Conservation (phyloP, 1,284 basidiomycete species). For the Pascua guehoae region DNA sequence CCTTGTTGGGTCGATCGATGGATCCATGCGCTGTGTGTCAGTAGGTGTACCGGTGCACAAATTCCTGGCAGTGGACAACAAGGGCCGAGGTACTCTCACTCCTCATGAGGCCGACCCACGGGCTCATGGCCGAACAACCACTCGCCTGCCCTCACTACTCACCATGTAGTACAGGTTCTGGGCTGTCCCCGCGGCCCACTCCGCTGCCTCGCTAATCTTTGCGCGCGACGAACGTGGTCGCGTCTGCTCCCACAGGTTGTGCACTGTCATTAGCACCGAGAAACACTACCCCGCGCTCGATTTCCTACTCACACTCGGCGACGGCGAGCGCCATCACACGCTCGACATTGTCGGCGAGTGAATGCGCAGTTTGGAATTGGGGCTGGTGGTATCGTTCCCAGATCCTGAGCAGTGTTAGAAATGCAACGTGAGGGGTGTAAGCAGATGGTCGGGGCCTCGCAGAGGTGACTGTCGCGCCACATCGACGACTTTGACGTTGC, state of each 20-base stretch:
- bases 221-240: constrained; percentile 28
- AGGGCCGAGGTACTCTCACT: background rate
- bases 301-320: constrained; percentile 36
- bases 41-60: background rate
- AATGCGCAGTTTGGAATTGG: constrained; percentile 27
- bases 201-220: constrained; percentile 32
- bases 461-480: no score
- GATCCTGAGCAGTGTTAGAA: constrained; percentile 16
- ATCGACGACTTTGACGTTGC: no score
- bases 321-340: constrained; percentile 40
- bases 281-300: background rate
- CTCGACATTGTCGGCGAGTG: constrained; percentile 35
- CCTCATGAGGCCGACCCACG: background rate
- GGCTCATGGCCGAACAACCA: background rate
- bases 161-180: constrained; percentile 43
- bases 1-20: background rate
- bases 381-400: constrained; percentile 44
- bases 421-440: no score
- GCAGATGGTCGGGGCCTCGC: no score
- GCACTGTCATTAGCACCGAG: constrained; percentile 22
- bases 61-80: no score
- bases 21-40: background rate
- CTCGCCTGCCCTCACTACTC: constrained; percentile 7
- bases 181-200: constrained; percentile 45
- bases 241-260: constrained; percentile 38